Base-by-base conservation (phyloP, 139 green algal genomes). In the Gonium pectorale region DNA sequence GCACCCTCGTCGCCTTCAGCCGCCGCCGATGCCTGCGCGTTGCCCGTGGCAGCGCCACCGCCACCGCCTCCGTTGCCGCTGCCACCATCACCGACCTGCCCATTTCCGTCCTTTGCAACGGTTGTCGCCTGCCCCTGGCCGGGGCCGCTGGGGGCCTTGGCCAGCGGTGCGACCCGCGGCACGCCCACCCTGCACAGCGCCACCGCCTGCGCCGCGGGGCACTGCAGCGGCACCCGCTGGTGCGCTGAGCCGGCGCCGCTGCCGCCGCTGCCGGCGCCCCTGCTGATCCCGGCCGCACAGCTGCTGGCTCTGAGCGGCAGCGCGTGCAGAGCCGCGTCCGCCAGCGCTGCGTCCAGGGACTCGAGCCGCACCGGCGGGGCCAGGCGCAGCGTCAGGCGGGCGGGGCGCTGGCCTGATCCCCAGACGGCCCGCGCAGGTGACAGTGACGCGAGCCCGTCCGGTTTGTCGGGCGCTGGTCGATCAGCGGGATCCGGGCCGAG, bases 171-270 rank as follows among this genome's bases (percentile, higher is more conserved):
- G 4, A 27, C 26, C 35, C 37, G 5, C 11, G 79, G 64, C 2
- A 77, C 35, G 15, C 60, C 64, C 17, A 85, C 64, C 79, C 77
- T 85, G 35, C 46, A 68, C 64, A 85, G 51, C 79, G 77, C 64
- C 29, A 85, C 79, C 13, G 63, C 49, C 15, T 67, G 64, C 8
- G 79, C 79, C 8, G 54, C 46, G 35, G 64, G 35, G 29, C 38
- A 40, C 5, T 17, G 35, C 19, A 44, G 6, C 69, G 44, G 26
- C 44, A 80, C 11, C 59, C 59, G 24, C 7, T 21, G 26, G 59
- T 67, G 24, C 11, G 46, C 13, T 11, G 46, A 54, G 46, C 15
- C 46, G 46, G 43, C 3, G 70, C 70, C 22, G 38, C 70, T 6
- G 46, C 46, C 26, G 49, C n/a, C 0, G 46, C 70, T 24, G 67